Evolutionary conservation across 805 yeast species (phyloP).

Genomic region (Alloascoidea hylecoeti): DNA sequence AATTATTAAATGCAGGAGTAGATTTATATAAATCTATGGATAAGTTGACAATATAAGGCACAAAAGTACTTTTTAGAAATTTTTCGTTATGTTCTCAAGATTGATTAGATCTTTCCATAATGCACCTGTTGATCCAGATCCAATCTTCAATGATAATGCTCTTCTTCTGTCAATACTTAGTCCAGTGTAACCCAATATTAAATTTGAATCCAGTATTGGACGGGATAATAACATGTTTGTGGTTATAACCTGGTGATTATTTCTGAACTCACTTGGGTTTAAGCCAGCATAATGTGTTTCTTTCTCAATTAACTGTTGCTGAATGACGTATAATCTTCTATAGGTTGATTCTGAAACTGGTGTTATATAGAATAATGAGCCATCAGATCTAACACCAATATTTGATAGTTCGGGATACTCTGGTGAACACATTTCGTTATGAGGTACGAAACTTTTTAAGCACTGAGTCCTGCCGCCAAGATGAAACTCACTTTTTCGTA

Average conservation of each 20-base stretch:
- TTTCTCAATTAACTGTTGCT: slow-evolving; percentile 76
- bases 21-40: too few relatives aligned
- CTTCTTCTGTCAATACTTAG: slow-evolving; percentile 44
- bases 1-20: too few relatives aligned
- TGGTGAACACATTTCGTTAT: slow-evolving; percentile 17
- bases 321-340: slow-evolving; percentile 70
- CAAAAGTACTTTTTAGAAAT: neutral
- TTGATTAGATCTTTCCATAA: slow-evolving; percentile 57
- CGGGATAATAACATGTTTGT: slow-evolving; percentile 23
- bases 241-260: slow-evolving; percentile 11
- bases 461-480: slow-evolving; percentile 36
- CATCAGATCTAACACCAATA: slow-evolving; percentile 69
- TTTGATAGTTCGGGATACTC: slow-evolving; percentile 13
- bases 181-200: slow-evolving; percentile 36
- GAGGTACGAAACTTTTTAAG: neutral
- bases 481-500: slow-evolving; percentile 59
- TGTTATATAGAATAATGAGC: slow-evolving; percentile 56
- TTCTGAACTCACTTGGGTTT: slow-evolving; percentile 42
- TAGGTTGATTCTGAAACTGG: slow-evolving; percentile 69
- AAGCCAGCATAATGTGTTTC: slow-evolving; percentile 63
- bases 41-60: too few relatives aligned
- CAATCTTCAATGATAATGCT: slow-evolving; percentile 39
- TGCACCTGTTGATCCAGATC: slow-evolving; percentile 41
- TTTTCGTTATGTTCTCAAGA: slow-evolving; percentile 22
- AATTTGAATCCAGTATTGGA: slow-evolving; percentile 51